phyloP scores from a whole-genome alignment of 179 eudicot species.

The Spinacia oleracea region DNA sequence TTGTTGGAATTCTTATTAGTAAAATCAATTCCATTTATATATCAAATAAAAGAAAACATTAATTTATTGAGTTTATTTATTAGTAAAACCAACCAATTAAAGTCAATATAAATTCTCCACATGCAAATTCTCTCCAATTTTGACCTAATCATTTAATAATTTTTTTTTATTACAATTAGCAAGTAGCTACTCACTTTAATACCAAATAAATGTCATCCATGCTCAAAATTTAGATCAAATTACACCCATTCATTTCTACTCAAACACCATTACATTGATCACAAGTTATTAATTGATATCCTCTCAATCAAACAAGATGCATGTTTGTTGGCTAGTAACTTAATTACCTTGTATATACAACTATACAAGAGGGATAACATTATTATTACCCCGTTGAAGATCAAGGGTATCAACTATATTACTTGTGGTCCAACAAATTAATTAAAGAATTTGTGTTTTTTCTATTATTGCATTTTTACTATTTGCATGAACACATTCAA shows the following conservation, averaged over 20 bases:
- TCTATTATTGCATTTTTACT: conserved; percentile 5
- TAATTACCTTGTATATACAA: too few relatives aligned
- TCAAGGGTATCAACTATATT: conserved; percentile 14
- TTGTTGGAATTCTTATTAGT: too few relatives aligned
- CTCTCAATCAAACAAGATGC: neutral
- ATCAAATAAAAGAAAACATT: too few relatives aligned
- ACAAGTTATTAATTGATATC: neutral
- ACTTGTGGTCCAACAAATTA: conserved; percentile 23
- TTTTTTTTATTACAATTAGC: too few relatives aligned
- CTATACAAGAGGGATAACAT: neutral
- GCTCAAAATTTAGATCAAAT: neutral
- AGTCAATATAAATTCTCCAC: too few relatives aligned
- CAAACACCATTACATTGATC: neutral
- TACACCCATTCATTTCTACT: neutral
- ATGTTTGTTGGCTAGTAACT: neutral
- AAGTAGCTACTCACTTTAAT: neutral
- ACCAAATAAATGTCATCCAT: neutral
- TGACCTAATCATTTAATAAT: too few relatives aligned
- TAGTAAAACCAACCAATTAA: too few relatives aligned
- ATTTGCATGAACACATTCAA: conserved; percentile 19
- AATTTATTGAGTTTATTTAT: too few relatives aligned
- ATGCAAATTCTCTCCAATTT: too few relatives aligned
- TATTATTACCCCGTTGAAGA: neutral
- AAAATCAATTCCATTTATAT: too few relatives aligned
- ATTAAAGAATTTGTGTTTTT: too few relatives aligned